Evolutionary conservation across 805 yeast genomes (phyloP), one percentile per base, ranked within the genome.

Genomic region (Spencermartinsiella europaea): DNA sequence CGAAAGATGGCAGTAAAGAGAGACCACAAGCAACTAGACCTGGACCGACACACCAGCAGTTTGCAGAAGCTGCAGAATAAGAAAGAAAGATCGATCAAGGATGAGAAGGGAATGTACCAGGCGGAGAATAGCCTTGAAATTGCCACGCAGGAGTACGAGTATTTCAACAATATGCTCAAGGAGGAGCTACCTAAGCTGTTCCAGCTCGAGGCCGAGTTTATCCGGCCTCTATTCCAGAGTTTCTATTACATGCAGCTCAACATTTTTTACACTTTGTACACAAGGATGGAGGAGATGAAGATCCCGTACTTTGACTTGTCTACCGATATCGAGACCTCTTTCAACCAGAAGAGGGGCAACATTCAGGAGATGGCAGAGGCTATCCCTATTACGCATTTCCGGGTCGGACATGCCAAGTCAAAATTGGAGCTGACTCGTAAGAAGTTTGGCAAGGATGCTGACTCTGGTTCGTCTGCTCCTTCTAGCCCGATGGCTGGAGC

Each of bases 231-330:
- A 59, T 93, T 93, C 69, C 93, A 91, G 59, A 83, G 95, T 46
- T 83, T 93, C 67, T 93, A 93, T 70, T 93, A 81, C 74, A 93
- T 93, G 98, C 99, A 93, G 72, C 77, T 93, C 72, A 93, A 93
- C 71, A 88, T 93, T 48, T 93, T 90, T 67, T 93, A 93, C 75
- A 89, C 96, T 1, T 73, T 93, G 52, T 90, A 86, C 72, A 83
- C 77, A 62, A 79, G 85, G 59, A 86, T 91, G 87, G 96, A 91
- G 69, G 95, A 87, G 63, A 81, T 91, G 85, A 89, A 93, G 70
- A 93, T 93, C 55, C 96, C 97, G 14, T 93, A 93, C 69, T 93
- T 93, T 67, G 95, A 93, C 64, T 73, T 93, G 62, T 73, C 79
- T 42, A 75, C 85, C 38, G 98, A 89, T 63, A 85, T 93, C 52